Evolutionary conservation across 2,329 filamentous ascomycete species (phyloP), one percentile per base, ranked within the genome.

Genomic region (Talaromyces sp.): DNA sequence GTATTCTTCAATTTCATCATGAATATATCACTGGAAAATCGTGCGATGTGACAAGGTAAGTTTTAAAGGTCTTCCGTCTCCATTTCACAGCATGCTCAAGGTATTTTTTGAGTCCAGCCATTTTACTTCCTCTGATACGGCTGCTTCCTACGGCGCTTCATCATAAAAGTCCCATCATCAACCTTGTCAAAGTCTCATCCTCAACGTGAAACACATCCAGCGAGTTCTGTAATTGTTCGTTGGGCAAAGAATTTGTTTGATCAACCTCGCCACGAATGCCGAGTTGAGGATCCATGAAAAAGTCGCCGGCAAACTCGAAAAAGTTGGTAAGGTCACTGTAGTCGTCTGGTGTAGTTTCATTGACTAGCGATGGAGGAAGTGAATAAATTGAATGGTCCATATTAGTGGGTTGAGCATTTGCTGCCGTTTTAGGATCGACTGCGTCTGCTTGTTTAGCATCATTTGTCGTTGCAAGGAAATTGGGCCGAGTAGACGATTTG

Each of bases 231-330:
- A 13, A 22, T 52, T 64, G 54, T 13, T 56, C 52, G 17, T 22
- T 58, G 11, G 11, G 10, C 39, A 43, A 22, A n/a, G 47, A 19
- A 27, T 58, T 56, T 11, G 49, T 15, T 31, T 54, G 65, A n/a
- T 52, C 43, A 43, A 11, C 27, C 11, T 37, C 49, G 5, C 49
- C 52, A 27, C 39, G 41, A 25, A 35, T 13, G 25, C 52, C 62
- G 1, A 62, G 13, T 60, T 74, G 73, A 45, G 75, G 74, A 19
- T 76, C 77, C 3, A 77, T 61, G 50, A 67, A 66, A 33, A 78
- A 81, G 0, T 81, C 83, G 0, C 86, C 86, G 0, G 85, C 86
- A 62, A 86, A 83, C 69, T 88, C 86, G 66, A 88, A 88, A 67
- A 88, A 76, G 66, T 80, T 86, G 5, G 85, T 87, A 50, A 88